A percentile compares a stretch with the other conserved stretches of the same genome.
Evolutionary conservation across 2,329 filamentous ascomycete genomes (phyloP).

Genomic region (Tolypocladium pustulatum): DNA sequence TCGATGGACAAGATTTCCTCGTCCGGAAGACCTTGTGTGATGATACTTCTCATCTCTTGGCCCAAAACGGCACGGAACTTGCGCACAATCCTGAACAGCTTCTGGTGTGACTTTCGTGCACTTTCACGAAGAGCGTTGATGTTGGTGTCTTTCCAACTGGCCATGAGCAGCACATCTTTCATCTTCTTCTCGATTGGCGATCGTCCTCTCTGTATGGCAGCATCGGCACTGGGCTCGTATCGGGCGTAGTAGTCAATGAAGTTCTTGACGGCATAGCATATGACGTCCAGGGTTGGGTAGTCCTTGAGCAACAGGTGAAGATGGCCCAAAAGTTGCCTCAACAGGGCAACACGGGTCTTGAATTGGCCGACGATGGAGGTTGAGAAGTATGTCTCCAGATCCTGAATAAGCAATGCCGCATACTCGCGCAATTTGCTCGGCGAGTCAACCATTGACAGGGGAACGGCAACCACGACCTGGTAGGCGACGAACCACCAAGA

Average conservation of each 20-base stretch:
- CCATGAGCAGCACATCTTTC: conserved; percentile 83
- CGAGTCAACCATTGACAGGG: conserved; percentile 53
- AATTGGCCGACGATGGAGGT: conserved; percentile 77
- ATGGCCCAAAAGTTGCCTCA: conserved; percentile 56
- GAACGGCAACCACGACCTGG: conserved; percentile 71
- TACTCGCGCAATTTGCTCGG: conserved; percentile 52
- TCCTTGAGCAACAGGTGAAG: conserved; percentile 51
- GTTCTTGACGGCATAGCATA: conserved; percentile 60
- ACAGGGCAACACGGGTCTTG: conserved; percentile 57
- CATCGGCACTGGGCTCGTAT: conserved; percentile 55
- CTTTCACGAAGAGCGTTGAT: conserved; percentile 83
- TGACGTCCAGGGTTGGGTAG: conserved; percentile 42
- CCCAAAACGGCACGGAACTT: conserved; percentile 78
- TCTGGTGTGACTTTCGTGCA: conserved; percentile 79
- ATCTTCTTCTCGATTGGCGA: conserved; percentile 77
- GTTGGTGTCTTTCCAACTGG: conserved; percentile 97
- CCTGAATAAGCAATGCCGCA: conserved; percentile 58
- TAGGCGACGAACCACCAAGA: conserved; percentile 98
- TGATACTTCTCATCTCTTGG: conserved; percentile 60
- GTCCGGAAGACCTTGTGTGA: conserved; percentile 50
- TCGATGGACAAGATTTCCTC: conserved; percentile 16
- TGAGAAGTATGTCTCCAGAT: conserved; percentile 68
- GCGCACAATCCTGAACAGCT: conserved; percentile 80
- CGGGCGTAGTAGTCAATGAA: conserved; percentile 67
- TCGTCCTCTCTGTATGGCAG: conserved; percentile 58